These are phyloP conservation scores for Coemansia sp. DNA, from an alignment of 192 early-diverging fungal species.

Conservation along the genomic window DNA sequence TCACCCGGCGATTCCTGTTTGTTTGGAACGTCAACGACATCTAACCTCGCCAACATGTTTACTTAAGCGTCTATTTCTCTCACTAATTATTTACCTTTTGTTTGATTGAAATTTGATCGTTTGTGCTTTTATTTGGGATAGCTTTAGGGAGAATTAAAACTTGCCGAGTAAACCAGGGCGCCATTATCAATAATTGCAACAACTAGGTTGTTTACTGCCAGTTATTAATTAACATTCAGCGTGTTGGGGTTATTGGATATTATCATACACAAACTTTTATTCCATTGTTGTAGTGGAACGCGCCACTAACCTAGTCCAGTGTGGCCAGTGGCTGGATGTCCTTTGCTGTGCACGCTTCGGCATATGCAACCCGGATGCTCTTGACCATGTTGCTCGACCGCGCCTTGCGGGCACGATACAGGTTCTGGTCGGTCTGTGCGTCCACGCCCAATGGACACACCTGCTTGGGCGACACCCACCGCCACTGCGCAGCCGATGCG, in stretches of 20 bases:
- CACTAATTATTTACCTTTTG: too few species aligned
- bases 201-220: too few species aligned
- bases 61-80: too few species aligned
- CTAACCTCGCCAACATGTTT: background rate
- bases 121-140: too few species aligned
- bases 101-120: too few species aligned
- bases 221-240: too few species aligned
- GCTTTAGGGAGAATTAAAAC: too few species aligned
- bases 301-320: background rate
- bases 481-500: conserved; percentile 21
- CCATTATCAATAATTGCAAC: too few species aligned
- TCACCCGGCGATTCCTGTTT: conserved; percentile 51
- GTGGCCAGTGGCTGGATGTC: conserved; percentile 17
- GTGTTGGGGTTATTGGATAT: too few species aligned
- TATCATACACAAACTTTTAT: too few species aligned
- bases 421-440: conserved; percentile 6
- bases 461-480: conserved; percentile 26
- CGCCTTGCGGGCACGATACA: conserved; percentile 23
- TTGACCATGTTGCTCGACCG: conserved; percentile 17
- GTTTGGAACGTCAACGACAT: conserved; percentile 52
- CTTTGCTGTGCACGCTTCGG: conserved; percentile 22
- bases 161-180: too few species aligned
- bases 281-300: too few species aligned
- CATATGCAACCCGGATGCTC: conserved; percentile 30
- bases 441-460: conserved; percentile 36